phyloP scores from a whole-genome alignment of 805 yeast genomes.

The Phaffomyces opuntiae region DNA sequence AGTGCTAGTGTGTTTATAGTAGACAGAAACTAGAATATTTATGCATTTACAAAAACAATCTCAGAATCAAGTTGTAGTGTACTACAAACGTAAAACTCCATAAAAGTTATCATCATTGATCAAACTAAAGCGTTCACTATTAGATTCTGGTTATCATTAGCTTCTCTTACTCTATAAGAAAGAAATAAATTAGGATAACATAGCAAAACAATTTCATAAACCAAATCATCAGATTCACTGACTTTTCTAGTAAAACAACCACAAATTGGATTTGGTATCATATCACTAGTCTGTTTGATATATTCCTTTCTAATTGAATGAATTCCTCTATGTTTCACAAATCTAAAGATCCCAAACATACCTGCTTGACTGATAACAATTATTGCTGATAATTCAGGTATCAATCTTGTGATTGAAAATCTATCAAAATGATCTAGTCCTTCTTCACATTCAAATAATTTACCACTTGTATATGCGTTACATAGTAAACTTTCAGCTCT shows the following conservation, averaged over 20 bases:
- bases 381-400: slow-evolving; percentile 35
- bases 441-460: slow-evolving; percentile 29
- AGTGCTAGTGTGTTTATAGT: too few relatives aligned
- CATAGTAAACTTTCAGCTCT: slow-evolving; percentile 39
- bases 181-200: background rate
- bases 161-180: background rate
- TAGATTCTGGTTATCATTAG: background rate
- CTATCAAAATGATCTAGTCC: slow-evolving; percentile 15
- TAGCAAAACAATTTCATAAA: background rate
- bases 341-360: slow-evolving; percentile 32
- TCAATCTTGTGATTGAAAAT: slow-evolving; percentile 25
- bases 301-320: slow-evolving; percentile 36
- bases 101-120: too few relatives aligned
- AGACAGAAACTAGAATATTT: too few relatives aligned
- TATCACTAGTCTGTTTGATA: background rate
- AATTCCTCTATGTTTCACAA: slow-evolving; percentile 35
- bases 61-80: too few relatives aligned
- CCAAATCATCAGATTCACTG: background rate
- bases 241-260: background rate
- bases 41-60: too few relatives aligned
- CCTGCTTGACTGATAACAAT: slow-evolving; percentile 39
- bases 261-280: background rate
- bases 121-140: background rate
- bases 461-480: slow-evolving; percentile 35
- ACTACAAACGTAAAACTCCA: too few relatives aligned